These are phyloP conservation scores for Quercus suber DNA, from an alignment of 306 rosid genomes.

Conservation along the genomic window DNA sequence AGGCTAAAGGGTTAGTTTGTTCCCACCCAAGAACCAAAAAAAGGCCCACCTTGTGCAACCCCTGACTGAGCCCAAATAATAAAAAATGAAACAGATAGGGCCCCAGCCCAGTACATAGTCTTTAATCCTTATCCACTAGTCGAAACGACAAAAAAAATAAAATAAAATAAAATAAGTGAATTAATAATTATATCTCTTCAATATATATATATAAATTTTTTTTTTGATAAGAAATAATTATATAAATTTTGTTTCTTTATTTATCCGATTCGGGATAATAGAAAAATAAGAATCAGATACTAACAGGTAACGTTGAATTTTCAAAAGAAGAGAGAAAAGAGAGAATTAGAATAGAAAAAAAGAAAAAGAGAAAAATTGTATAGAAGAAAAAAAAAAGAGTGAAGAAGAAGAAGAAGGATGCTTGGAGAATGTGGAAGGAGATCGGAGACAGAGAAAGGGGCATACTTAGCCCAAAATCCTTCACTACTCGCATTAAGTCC, in stretches of 20 bases:
- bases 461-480: slow-evolving; percentile 45
- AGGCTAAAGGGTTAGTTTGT: no score
- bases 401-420: slow-evolving; percentile 57
- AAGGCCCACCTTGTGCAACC: not conserved
- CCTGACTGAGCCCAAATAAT: no score
- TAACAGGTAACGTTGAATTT: not conserved
- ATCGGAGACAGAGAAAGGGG: slow-evolving; percentile 92
- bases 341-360: not conserved
- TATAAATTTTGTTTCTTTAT: not conserved
- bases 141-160: no score
- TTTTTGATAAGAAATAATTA: no score
- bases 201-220: no score
- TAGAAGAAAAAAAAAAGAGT: not conserved
- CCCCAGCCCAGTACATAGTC: not conserved
- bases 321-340: not conserved
- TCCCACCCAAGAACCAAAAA: not conserved
- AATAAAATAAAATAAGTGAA: no score
- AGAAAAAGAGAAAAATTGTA: not conserved
- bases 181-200: no score
- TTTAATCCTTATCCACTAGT: not conserved
- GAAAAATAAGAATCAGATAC: not conserved
- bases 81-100: not conserved
- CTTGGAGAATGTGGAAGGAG: slow-evolving; percentile 83
- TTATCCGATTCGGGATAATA: not conserved
- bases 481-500: slow-evolving; percentile 71